Evolutionary conservation across 1,139 yeast genomes (phyloP).

Genomic region (Sugiyamaella paludigena): DNA sequence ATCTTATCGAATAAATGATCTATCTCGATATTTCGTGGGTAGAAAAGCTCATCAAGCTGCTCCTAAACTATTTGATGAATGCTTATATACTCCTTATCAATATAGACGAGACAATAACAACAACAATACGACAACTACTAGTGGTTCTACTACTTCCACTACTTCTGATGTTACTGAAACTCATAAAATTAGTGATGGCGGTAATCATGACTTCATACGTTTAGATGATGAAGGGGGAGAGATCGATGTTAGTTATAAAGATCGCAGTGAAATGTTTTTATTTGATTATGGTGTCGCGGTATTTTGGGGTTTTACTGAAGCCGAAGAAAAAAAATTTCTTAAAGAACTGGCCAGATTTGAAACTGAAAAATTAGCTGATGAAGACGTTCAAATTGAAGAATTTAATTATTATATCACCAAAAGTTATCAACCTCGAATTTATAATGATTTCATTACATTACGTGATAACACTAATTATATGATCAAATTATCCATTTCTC

Average conservation of each 20-base stretch:
- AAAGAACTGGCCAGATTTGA: conserved; percentile 85
- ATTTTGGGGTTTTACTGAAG: conserved; percentile 87
- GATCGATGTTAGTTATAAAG: conserved; percentile 72
- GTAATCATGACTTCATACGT: conserved; percentile 4
- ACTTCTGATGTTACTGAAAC: background rate
- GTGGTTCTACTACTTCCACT: background rate
- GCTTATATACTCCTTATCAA: conserved; percentile 82
- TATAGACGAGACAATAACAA: conserved; percentile 53
- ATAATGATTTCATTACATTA: conserved; percentile 89
- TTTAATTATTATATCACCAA: conserved; percentile 91
- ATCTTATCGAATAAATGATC: conserved; percentile 82
- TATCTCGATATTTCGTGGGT: conserved; percentile 80
- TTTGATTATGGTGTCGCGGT: conserved; percentile 95
- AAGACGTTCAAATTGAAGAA: conserved; percentile 91
- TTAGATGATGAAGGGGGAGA: conserved; percentile 95
- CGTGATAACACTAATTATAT: conserved; percentile 89
- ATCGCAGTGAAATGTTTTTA: conserved; percentile 72
- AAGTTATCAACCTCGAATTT: conserved; percentile 90
- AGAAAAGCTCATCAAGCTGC: conserved; percentile 64
- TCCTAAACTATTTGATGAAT: conserved; percentile 90
- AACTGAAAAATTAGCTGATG: conserved; percentile 82
- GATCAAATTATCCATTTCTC: conserved; percentile 84
- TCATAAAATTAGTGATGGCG: background rate
- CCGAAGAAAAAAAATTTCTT: conserved; percentile 80
- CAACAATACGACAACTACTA: background rate